A percentile compares a stretch with the other conserved stretches of the same genome.
Conservation (phyloP, 176 grass and related monocot genomes). For the Bromus sterilis region DNA sequence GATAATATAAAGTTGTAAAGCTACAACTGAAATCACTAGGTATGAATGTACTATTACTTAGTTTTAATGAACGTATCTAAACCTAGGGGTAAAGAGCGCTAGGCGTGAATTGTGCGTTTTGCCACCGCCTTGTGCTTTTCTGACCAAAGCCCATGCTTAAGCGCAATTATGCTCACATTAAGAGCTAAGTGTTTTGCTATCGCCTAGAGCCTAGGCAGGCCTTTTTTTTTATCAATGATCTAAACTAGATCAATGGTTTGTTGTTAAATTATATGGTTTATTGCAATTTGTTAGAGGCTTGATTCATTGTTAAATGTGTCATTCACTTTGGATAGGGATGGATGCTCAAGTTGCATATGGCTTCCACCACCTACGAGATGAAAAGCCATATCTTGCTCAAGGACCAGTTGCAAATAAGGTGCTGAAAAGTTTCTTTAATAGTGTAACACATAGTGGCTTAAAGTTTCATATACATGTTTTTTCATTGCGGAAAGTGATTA, state of each 20-base stretch:
- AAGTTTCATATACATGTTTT: not conserved
- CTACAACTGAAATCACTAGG: not conserved
- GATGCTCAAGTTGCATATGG: constrained; percentile 97
- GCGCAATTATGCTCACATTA: too few relatives aligned
- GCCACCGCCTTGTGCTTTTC: too few relatives aligned
- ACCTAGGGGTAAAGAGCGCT: too few relatives aligned
- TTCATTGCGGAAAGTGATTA: not conserved
- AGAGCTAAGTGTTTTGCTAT: too few relatives aligned
- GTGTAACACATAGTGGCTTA: not conserved
- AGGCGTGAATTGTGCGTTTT: too few relatives aligned
- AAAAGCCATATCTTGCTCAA: constrained; percentile 88
- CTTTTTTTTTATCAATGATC: too few relatives aligned
- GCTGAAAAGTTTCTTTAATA: not conserved
- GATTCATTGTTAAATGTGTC: not conserved
- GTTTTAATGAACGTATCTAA: not conserved
- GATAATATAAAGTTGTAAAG: not conserved
- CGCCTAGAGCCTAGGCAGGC: too few relatives aligned
- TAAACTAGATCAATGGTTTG: not conserved
- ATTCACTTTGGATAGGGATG: constrained; percentile 70
- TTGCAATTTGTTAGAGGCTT: not conserved
- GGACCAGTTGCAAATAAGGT: constrained; percentile 98
- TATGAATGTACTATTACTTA: not conserved
- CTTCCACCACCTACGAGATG: constrained; percentile 88
- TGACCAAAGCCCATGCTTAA: too few relatives aligned
- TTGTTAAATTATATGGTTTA: not conserved